Base-by-base conservation (phyloP, 164 flowering plant genomes). In the Amborella trichopoda region DNA sequence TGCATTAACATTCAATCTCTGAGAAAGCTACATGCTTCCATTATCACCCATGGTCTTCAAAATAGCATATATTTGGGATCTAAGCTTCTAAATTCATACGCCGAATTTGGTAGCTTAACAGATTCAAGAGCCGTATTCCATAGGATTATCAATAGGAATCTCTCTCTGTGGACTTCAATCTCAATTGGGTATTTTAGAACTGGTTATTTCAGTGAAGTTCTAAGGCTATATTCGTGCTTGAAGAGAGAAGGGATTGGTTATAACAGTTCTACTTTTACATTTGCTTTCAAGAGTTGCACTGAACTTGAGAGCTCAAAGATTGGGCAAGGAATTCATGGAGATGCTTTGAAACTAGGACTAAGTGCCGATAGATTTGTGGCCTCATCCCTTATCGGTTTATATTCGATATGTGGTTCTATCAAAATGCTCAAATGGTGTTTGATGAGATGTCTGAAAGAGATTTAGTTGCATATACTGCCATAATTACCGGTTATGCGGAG, bases 321-420 rank as follows among this genome's bases (percentile, higher is more conserved):
- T 52, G 83, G 80, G 11, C 60, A 62, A 57, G 67, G 55, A 44
- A 41, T 77, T 56, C 83, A 77, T 66, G 72, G 26, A 4, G 79
- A 73, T 71, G 58, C 66, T 45, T 32, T 69, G 12, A 77, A 75
- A 55, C 56, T 65, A 36, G 63, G 68, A n/a, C 43, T 72, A 28
- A 58, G 49, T 56, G 26, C n/a, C 0, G 54, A 74, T 55, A 23
- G 50, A 8, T 76, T 68, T 49, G 75, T 79, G 54, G 71, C 72
- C 23, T 66, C 79, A 23, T 66, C 77, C 2, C 65, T 60, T 32
- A 42, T 60, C 28, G 54, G 53, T 2, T 50, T 73, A n/a, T 73
- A 75, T 25, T 43, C 55, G 2, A 58, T 59, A 32, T 36, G 20
- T 49, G 71, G 73, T n/a, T 46, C 47, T 37, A 44, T 68, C 6